Percentiles rank a stretch among this genome's conserved stretches.
Evolutionary conservation across 179 eudicot species (phyloP).

Genomic region (Actinidia arguta): DNA sequence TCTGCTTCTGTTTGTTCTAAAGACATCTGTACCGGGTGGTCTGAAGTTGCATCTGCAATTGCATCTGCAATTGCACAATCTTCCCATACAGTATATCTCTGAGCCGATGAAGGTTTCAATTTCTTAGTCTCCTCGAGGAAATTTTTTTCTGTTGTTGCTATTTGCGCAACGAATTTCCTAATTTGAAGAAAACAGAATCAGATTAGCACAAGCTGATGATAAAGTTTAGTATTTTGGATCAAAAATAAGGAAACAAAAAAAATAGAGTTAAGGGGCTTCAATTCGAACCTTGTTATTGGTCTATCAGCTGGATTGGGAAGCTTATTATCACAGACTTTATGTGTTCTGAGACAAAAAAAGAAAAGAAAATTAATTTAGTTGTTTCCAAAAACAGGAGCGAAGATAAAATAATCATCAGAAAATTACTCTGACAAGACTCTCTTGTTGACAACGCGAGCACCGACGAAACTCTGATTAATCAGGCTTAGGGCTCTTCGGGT

Average conservation of each 20-base stretch:
- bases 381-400: neutral
- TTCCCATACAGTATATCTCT: slow-evolving; percentile 46
- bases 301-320: slow-evolving; percentile 45
- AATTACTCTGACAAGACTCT: slow-evolving; percentile 58
- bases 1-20: slow-evolving; percentile 51
- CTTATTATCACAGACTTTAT: slow-evolving; percentile 46
- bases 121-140: slow-evolving; percentile 48
- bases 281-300: slow-evolving; percentile 65
- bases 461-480: slow-evolving; percentile 62
- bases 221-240: neutral
- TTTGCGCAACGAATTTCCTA: slow-evolving; percentile 69
- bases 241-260: neutral
- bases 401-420: neutral
- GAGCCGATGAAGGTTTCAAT: slow-evolving; percentile 33
- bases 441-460: slow-evolving; percentile 63
- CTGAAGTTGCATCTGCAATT: slow-evolving; percentile 35
- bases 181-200: slow-evolving; percentile 4
- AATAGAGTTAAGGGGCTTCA: neutral
- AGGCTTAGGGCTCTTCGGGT: slow-evolving; percentile 66
- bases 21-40: slow-evolving; percentile 71
- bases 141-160: slow-evolving; percentile 40
- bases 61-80: slow-evolving; percentile 48
- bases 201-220: slow-evolving; percentile 1
- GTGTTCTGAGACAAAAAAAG: slow-evolving; percentile 30
- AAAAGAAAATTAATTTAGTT: slow-evolving; percentile 5